Evolutionary conservation across 1,139 yeast genomes (phyloP).

Genomic region (Geotrichum australiense): DNA sequence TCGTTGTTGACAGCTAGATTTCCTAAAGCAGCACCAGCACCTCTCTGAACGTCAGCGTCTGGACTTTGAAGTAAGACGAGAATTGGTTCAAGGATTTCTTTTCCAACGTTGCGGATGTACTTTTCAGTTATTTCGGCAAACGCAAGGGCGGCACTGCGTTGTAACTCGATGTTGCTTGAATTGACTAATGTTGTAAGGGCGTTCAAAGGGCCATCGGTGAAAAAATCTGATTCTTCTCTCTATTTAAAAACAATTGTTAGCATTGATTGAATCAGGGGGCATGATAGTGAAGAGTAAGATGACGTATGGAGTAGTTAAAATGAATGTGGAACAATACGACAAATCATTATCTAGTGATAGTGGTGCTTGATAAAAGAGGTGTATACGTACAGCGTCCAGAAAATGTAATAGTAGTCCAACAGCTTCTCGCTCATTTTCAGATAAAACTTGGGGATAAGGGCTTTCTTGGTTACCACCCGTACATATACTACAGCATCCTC

Average conservation of each 20-base stretch:
- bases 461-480: constrained; percentile 7
- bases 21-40: constrained; percentile 98
- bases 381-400: constrained; percentile 58
- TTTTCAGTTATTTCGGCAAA: constrained; percentile 98
- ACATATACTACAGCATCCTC: constrained; percentile 16
- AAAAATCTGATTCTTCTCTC: constrained; percentile 78
- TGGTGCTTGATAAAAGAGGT: background rate
- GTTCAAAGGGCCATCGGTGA: constrained; percentile 62
- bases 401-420: constrained; percentile 83
- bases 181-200: constrained; percentile 91
- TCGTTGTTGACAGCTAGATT: constrained; percentile 95
- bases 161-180: constrained; percentile 89
- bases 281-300: too few relatives aligned
- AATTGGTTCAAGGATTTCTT: constrained; percentile 91
- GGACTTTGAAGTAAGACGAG: constrained; percentile 75
- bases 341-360: too few relatives aligned
- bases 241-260: constrained; percentile 5
- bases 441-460: constrained; percentile 10
- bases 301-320: too few relatives aligned
- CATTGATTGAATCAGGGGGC: too few relatives aligned
- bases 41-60: constrained; percentile 94
- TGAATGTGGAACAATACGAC: too few relatives aligned
- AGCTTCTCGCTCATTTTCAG: constrained; percentile 91
- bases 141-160: constrained; percentile 95
- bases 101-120: constrained; percentile 67